Evolutionary conservation across 2,329 filamentous ascomycete genomes (phyloP).

Genomic region (Beauveria sp.): DNA sequence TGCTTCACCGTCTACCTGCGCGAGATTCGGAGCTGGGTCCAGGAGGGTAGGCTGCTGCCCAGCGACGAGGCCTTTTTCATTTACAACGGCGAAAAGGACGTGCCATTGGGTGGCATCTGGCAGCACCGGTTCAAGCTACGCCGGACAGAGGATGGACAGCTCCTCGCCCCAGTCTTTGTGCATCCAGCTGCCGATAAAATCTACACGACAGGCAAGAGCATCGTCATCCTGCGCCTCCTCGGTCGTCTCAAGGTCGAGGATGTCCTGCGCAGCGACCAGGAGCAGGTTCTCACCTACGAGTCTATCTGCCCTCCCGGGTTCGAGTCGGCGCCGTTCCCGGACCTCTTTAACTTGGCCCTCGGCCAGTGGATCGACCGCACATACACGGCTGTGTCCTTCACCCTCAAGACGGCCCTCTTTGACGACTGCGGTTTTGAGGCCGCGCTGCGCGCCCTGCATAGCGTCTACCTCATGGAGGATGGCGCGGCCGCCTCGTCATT

Average conservation of each 20-base stretch:
- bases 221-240: slow-evolving; percentile 72
- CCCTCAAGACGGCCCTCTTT: slow-evolving; percentile 60
- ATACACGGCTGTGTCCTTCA: slow-evolving; percentile 60
- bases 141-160: slow-evolving; percentile 46
- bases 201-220: slow-evolving; percentile 82
- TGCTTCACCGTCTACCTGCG: slow-evolving; percentile 78
- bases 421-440: slow-evolving; percentile 58
- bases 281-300: slow-evolving; percentile 46
- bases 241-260: slow-evolving; percentile 30
- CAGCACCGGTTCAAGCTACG: slow-evolving; percentile 64
- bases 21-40: slow-evolving; percentile 79
- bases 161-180: slow-evolving; percentile 70
- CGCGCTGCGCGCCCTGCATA: slow-evolving; percentile 59
- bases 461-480: slow-evolving; percentile 71
- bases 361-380: slow-evolving; percentile 70
- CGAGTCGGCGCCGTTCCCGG: slow-evolving; percentile 60
- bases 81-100: slow-evolving; percentile 45
- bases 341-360: slow-evolving; percentile 66
- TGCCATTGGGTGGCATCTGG: slow-evolving; percentile 64
- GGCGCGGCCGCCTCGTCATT: slow-evolving; percentile 61
- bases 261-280: not conserved
- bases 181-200: slow-evolving; percentile 62
- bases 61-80: slow-evolving; percentile 72
- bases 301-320: slow-evolving; percentile 42
- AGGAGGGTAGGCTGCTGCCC: slow-evolving; percentile 60